Evolutionary conservation across 176 grass and related monocot species (phyloP), one percentile per base, ranked within the genome.

Genomic region (Elaeis guineensis): DNA sequence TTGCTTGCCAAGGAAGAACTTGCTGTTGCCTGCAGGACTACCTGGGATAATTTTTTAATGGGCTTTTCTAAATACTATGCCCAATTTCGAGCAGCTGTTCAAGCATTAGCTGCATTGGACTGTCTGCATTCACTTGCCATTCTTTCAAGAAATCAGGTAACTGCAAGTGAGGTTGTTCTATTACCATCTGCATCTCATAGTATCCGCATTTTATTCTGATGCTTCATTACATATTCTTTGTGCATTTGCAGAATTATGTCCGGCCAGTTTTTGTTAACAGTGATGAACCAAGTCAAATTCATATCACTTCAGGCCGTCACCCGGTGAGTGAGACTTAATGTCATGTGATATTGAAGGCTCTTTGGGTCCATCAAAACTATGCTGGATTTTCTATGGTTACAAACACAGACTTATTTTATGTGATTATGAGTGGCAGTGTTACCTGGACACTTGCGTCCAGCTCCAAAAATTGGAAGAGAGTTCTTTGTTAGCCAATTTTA

Each of bases 1-100:
- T 70, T 88, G 61, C 78, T 97, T 63, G 83, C 80, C 67, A 85
- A 79, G 65, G 92, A 97, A 82, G 81, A 97, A 54, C 78, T 97
- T 52, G 59, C 75, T 63, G 78, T 91, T 77, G 69, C 75, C 48
- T 97, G 92, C 79, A 85, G 70, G 64, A 75, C 72, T 16, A 72
- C 87, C 16, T 97, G 92, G 92, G 75, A 84, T 59, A 80, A 77
- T 56, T 97, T 97, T 60, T 78, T 88, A 44, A 73, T 67, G 66
- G 62, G 66, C 60, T 97, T 97, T 3, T 8, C 72, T 17, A 79
- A 88, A 77, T 82, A 91, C 59, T 85, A 97, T 67, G 71, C 78
- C 1, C 83, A 91, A 64, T 97, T 91, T 82, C 87, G 88, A 80
- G 78, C 78, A 74, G 54, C 60, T 61, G 78, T 88, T 55, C 77